phyloP scores from a whole-genome alignment of 306 rosid genomes.

The Chamaecrista fasciculata region DNA sequence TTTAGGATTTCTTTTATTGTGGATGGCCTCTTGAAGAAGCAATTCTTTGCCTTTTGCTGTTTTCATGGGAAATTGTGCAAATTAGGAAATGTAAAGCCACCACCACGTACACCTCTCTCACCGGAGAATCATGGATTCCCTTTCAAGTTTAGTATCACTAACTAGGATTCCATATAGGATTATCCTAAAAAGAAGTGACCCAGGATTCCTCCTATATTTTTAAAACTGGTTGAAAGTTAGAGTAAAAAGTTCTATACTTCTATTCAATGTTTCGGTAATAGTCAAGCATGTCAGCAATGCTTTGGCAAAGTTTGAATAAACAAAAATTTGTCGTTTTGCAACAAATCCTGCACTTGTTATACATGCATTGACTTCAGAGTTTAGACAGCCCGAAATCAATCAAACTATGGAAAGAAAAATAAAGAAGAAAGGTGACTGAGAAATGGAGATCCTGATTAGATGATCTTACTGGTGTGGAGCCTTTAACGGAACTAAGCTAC shows the following conservation, averaged over 20 bases:
- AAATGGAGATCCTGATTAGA: too few relatives aligned
- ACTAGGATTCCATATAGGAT: slow-evolving; percentile 37
- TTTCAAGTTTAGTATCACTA: slow-evolving; percentile 3
- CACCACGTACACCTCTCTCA: slow-evolving; percentile 14
- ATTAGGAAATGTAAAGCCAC: slow-evolving; percentile 30
- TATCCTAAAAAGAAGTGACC: slow-evolving; percentile 29
- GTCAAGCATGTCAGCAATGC: too few relatives aligned
- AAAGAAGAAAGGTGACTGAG: too few relatives aligned
- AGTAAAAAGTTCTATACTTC: neutral
- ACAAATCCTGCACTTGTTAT: too few relatives aligned
- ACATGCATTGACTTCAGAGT: too few relatives aligned
- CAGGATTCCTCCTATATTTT: slow-evolving; percentile 12
- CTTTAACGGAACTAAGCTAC: too few relatives aligned
- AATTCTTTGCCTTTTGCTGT: slow-evolving; percentile 64
- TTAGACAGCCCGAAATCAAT: too few relatives aligned
- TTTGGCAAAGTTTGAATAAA: too few relatives aligned
- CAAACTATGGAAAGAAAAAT: too few relatives aligned
- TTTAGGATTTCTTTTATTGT: slow-evolving; percentile 64
- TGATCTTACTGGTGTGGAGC: too few relatives aligned
- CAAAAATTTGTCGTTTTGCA: too few relatives aligned
- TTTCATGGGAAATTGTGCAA: slow-evolving; percentile 39
- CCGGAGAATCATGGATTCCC: slow-evolving; percentile 27
- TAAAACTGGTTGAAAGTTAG: too few relatives aligned
- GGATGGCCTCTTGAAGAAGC: slow-evolving; percentile 65
- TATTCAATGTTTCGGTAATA: neutral